Base-by-base conservation (phyloP, 129 eudicot species). In the Tagetes erecta region DNA sequence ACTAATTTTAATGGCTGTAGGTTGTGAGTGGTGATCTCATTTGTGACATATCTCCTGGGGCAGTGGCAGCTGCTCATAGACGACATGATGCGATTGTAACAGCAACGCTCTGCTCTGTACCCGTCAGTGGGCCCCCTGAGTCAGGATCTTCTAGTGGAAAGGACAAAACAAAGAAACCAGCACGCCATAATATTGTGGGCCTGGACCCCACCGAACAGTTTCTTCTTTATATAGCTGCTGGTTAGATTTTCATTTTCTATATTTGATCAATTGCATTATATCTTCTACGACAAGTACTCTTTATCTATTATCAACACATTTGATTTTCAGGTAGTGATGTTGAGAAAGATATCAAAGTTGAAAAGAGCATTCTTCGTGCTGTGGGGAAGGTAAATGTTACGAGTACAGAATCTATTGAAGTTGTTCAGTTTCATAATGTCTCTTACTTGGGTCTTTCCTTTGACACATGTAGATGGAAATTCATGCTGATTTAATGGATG, bases 21-120 rank as follows among this genome's bases (percentile, higher is more conserved):
- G 96, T 94, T 68, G 87, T 94, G 81, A 94, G 96, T 82, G 98
- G 98, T 50, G 98, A 90, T 82, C 89, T 94, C 60, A 89, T 94
- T 33, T 84, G 86, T 82, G 98, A 94, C 76, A 81, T 94, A 82
- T 84, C 96, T 34, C 98, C 97, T 14, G 98, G 98, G 70, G 97
- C 97, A 53, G 91, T 94, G 56, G 97, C 97, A 63, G 97, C 97
- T 82, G 87, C 94, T 63, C 98, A 94, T 83, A 88, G 96, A 82
- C 86, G 98, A 35, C 98, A 94, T 74, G 97, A 94, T 81, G 97
- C 98, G 4, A 93, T 68, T 37, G 98, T 94, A 47, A 94, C 98
- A 67, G 89, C 98, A 56, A 83, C 87, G 92, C 83, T 94, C 73
- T 90, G 98, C 72, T 84, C 92, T 50, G 81, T 83, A 73, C 98